Conservation (phyloP, 352 stramenopile species). For the Pythium vanterpoolii region DNA sequence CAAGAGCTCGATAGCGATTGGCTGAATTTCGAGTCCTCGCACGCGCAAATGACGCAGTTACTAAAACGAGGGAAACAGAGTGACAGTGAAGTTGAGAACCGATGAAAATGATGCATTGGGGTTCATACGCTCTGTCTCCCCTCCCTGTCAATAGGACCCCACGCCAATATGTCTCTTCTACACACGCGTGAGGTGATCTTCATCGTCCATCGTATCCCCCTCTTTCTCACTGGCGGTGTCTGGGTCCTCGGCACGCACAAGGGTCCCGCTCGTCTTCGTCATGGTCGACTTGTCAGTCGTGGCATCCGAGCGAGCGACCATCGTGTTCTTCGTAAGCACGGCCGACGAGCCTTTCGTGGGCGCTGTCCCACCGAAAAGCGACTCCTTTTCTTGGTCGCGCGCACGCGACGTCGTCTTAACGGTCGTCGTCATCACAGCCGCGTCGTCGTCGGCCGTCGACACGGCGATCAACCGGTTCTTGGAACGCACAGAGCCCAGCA, state of each 20-base stretch:
- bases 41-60: neutral
- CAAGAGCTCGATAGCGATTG: neutral
- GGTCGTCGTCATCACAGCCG: constrained; percentile 13
- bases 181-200: neutral
- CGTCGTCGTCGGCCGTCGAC: constrained; percentile 11
- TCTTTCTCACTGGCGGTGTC: neutral
- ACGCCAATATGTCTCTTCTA: neutral
- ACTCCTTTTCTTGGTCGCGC: neutral
- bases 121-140: too few relatives aligned
- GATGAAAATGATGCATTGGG: neutral
- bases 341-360: constrained; percentile 1
- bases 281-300: constrained; percentile 10
- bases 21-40: neutral
- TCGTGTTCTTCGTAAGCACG: neutral
- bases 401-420: neutral
- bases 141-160: neutral
- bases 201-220: neutral
- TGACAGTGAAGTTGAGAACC: neutral
- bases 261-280: constrained; percentile 5
- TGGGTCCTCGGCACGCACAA: constrained; percentile 2
- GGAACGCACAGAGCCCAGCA: constrained; percentile 13
- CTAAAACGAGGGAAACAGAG: neutral
- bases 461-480: constrained; percentile 7
- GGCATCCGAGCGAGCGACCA: constrained; percentile 10
- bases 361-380: neutral